These are phyloP conservation scores for Grosmannia huntii DNA, from an alignment of 2,329 filamentous ascomycete species.

Conservation along the genomic window DNA sequence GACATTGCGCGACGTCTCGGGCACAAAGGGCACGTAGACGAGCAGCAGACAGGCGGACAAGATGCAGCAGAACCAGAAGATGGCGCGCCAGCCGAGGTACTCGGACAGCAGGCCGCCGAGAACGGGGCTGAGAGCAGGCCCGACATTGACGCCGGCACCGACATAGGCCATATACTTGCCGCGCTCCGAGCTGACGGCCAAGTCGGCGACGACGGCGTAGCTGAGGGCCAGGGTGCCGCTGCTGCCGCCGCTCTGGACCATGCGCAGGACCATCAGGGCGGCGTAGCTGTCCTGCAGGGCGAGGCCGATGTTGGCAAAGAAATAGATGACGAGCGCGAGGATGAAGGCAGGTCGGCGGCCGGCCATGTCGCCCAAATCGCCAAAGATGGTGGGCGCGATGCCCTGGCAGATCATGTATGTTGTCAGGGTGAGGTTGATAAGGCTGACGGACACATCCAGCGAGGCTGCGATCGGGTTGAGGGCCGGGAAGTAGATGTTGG, in stretches of 20 bases:
- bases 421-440: constrained; percentile 39
- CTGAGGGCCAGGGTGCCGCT: constrained; percentile 59
- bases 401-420: constrained; percentile 54
- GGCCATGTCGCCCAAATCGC: constrained; percentile 46
- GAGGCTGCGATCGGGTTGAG: constrained; percentile 25
- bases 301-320: constrained; percentile 45
- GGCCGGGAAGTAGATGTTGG: constrained; percentile 42
- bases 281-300: constrained; percentile 44
- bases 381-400: constrained; percentile 46
- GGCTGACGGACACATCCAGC: constrained; percentile 23
- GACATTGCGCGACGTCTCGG: constrained; percentile 45
- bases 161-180: constrained; percentile 61
- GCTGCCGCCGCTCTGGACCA: constrained; percentile 50
- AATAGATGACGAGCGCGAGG: constrained; percentile 42
- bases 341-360: constrained; percentile 51
- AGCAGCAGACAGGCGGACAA: constrained; percentile 36
- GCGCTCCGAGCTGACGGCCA: constrained; percentile 54
- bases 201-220: constrained; percentile 59
- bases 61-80: constrained; percentile 59
- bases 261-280: constrained; percentile 46
- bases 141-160: constrained; percentile 44
- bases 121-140: constrained; percentile 42
- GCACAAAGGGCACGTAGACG: constrained; percentile 41
- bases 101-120: constrained; percentile 51
- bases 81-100: constrained; percentile 52